Base-by-base conservation (phyloP, 208 protist species). In the Leishmania guyanensis region DNA sequence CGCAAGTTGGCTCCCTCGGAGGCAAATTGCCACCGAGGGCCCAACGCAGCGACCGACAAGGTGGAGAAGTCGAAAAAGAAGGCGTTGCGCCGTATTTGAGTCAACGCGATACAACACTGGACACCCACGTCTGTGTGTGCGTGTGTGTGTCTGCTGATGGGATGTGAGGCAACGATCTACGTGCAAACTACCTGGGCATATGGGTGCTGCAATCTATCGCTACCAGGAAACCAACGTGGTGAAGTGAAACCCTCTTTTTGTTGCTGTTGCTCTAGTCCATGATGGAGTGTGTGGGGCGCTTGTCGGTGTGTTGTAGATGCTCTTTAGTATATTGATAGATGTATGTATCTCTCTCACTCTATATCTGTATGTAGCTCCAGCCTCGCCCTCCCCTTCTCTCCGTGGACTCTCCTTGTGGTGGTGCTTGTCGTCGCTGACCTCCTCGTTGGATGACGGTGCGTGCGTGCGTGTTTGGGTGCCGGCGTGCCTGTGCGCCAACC, bases 51-150 rank as follows among this genome's bases (percentile, higher is more conserved):
- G 33, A 71, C 81, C 3, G 79, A 83, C 3, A 85, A 81, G 60
- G 54, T 60, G 3, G 77, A 85, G 74, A 82, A 79, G 65, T 82
- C 80, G 43, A 85, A 85, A 39, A 85, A 85, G 72, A 85, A 85
- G 64, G 77, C 77, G 39, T 54, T 85, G 43, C 82, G 82, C 3
- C 77, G 82, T 12, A 85, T 85, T 16, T 85, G 46, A 75, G 39
- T 29, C 26, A 60, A 20, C 72, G 17, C 39, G 0, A 14, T 43
- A 1, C 17, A 64, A 50, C 16, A 6, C 29, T 3, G 53, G 10
- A 20, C 0, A 46, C 43, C 3, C 43, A 46, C 43, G 43, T 46
- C 43, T 46, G 43, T 46, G 43, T 75, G 22, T 75, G 29, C 39
- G 26, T 56, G 8, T 43, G 70, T 56, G n/a, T 39, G 48, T 56